Base-by-base conservation (phyloP, 495 filamentous ascomycete species). In the Hypoxylon intermedium region DNA sequence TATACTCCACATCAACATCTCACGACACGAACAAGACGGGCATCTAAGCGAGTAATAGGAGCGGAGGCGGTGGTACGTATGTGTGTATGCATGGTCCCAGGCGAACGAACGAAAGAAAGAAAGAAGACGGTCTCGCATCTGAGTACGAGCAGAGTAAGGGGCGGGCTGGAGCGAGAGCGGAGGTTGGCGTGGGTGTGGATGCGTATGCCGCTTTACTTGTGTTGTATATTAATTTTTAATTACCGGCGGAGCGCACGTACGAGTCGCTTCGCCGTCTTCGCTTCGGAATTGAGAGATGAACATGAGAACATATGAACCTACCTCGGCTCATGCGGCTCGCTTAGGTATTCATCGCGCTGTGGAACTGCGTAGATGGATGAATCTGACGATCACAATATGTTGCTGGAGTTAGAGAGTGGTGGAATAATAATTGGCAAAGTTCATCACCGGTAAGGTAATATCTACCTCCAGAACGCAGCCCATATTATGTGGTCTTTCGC, bases 21-120 rank as follows among this genome's bases (percentile, higher is more conserved):
- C 42, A 60, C 34, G 48, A 41, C 34, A 53, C 34, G 41, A 48
- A 34, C 24, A 37, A 28, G 42, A 26, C 24, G 49, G 57, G 34
- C 15, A 58, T 44, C 31, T 46, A 30, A 28, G 40, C 47, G 23
- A 48, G 15, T 6, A 19, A n/a, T 11, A 30, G 31, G 47, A 38
- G 44, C 2, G 20, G 46, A 28, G n/a, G n/a, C n/a, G n/a, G n/a
- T n/a, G n/a, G n/a, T n/a, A n/a, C n/a, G n/a, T n/a, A n/a, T n/a
- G n/a, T n/a, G n/a, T n/a, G n/a, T n/a, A n/a, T n/a, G n/a, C n/a
- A n/a, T n/a, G n/a, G n/a, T n/a, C n/a, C n/a, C n/a, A n/a, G n/a
- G n/a, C n/a, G n/a, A n/a, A n/a, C 19, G 43, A 37, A 41, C 6
- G 34, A 15, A 13, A 1, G 9, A 7, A 21, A 19, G 13, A 42